These are phyloP conservation scores for Salicornia ramosissima DNA, from an alignment of 148 eudicot species.

Conservation along the genomic window DNA sequence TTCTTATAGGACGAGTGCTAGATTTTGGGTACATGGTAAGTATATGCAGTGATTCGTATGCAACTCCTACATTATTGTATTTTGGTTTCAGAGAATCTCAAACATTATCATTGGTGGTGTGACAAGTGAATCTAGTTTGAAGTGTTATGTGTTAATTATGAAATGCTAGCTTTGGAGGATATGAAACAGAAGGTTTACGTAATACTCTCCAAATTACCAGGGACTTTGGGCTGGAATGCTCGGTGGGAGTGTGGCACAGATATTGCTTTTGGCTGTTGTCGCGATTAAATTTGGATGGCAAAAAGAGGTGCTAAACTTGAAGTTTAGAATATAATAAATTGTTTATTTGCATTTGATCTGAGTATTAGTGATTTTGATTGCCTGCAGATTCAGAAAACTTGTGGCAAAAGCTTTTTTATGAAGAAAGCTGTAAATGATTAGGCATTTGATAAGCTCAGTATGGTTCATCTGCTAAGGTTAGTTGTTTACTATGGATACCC, in stretches of 20 bases:
- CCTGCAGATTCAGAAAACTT: slow-evolving; percentile 25
- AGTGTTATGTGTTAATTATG: too few relatives aligned
- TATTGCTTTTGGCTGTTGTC: slow-evolving; percentile 23
- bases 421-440: slow-evolving; percentile 15
- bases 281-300: slow-evolving; percentile 20
- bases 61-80: not conserved
- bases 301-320: slow-evolving; percentile 25
- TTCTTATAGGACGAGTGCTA: slow-evolving; percentile 25
- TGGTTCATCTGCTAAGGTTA: slow-evolving; percentile 6
- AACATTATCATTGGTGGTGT: slow-evolving; percentile 4
- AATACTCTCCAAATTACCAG: slow-evolving; percentile 8
- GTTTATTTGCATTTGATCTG: not conserved
- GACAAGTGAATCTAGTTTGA: too few relatives aligned
- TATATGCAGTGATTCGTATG: not conserved
- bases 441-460: not conserved
- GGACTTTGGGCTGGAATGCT: slow-evolving; percentile 35
- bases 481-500: too few relatives aligned
- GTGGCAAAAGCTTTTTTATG: slow-evolving; percentile 12
- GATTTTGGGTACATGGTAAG: slow-evolving; percentile 34
- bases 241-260: slow-evolving; percentile 32
- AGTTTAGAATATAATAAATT: too few relatives aligned
- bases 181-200: too few relatives aligned
- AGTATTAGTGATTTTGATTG: slow-evolving; percentile 2
- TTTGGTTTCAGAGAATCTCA: not conserved
- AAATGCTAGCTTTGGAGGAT: too few relatives aligned